phyloP scores from a whole-genome alignment of 2,329 filamentous ascomycete species.

The Hymenoscyphus occultus region DNA sequence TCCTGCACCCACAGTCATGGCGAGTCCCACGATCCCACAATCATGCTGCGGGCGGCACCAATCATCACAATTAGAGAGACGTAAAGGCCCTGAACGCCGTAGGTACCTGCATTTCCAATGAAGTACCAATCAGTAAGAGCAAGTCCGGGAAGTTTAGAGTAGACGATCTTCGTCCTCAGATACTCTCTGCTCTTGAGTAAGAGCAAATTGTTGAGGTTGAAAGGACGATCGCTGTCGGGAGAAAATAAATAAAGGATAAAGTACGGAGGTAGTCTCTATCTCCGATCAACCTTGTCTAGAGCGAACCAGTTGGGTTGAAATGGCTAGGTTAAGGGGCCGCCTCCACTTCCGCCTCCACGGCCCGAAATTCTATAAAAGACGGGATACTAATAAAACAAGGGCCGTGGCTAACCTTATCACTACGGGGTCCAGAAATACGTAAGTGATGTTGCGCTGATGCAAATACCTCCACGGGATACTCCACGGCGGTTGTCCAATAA shows the following conservation, averaged over 20 bases:
- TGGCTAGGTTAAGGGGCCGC: neutral
- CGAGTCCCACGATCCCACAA: neutral
- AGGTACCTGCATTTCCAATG: neutral
- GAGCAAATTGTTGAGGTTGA: neutral
- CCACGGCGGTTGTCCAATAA: too few relatives aligned
- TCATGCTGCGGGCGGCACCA: neutral
- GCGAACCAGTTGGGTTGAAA: neutral
- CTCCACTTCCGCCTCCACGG: slow-evolving; percentile 1
- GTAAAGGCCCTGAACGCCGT: neutral
- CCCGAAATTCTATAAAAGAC: neutral
- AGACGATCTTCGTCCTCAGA: neutral
- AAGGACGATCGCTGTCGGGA: neutral
- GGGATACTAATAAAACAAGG: neutral
- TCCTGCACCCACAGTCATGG: neutral
- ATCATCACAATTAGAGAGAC: neutral
- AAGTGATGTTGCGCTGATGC: too few relatives aligned
- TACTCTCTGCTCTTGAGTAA: neutral
- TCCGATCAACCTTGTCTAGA: neutral
- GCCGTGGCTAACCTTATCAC: neutral
- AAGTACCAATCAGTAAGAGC: neutral
- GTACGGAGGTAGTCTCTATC: neutral
- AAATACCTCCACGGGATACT: too few relatives aligned
- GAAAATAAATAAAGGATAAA: neutral
- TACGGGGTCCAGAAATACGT: neutral
- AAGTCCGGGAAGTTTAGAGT: neutral